These are phyloP conservation scores for Plectosphaerella plurivora DNA, from an alignment of 2,329 filamentous ascomycete species.

Conservation along the genomic window DNA sequence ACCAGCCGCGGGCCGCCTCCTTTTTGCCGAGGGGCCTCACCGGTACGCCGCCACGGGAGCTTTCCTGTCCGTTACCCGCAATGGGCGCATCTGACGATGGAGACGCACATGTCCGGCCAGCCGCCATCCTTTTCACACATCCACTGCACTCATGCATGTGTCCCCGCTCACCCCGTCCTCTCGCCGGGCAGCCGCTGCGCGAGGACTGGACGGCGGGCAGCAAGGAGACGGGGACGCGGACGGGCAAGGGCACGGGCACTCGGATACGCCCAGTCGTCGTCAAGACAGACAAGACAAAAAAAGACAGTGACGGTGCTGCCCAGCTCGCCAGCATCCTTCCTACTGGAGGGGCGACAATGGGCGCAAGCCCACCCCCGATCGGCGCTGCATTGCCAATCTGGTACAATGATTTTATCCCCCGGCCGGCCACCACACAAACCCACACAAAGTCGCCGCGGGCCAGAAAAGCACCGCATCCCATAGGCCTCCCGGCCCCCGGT, in stretches of 20 bases:
- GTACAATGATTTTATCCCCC: neutral
- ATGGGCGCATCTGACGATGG: too few relatives aligned
- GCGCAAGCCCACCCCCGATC: neutral
- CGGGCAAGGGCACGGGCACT: too few relatives aligned
- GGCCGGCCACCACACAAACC: neutral
- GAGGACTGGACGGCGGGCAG: too few relatives aligned
- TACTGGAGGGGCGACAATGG: neutral
- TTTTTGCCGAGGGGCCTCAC: too few relatives aligned
- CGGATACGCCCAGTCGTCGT: neutral
- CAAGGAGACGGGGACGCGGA: neutral
- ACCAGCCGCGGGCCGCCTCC: too few relatives aligned
- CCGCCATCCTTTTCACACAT: too few relatives aligned
- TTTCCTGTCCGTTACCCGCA: too few relatives aligned
- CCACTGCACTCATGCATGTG: too few relatives aligned
- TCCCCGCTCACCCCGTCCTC: too few relatives aligned
- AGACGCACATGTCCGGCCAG: too few relatives aligned
- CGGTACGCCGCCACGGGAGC: too few relatives aligned
- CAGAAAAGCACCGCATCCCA: neutral
- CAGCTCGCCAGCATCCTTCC: neutral
- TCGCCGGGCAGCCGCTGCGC: too few relatives aligned
- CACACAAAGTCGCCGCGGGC: neutral
- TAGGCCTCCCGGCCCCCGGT: conserved; percentile 3
- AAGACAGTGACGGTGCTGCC: neutral
- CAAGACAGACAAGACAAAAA: neutral
- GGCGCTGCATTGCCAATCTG: conserved; percentile 2